phyloP scores from a whole-genome alignment of 2,329 filamentous ascomycete species.

The Sphaerulina populicola region DNA sequence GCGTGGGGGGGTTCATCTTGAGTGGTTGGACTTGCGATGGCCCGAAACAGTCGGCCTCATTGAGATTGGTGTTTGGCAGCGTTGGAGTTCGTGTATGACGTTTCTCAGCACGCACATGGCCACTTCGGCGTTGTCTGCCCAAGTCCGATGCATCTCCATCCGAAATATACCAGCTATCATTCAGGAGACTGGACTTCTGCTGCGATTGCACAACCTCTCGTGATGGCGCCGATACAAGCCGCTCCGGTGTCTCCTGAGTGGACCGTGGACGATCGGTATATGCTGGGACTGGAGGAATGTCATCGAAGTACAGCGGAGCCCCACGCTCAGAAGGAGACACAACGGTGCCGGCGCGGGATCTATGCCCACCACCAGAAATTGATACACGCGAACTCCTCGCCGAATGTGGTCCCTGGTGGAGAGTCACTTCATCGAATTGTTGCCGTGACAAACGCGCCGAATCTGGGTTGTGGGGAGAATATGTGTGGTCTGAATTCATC shows the following conservation, averaged over 20 bases:
- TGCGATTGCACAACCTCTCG: conserved; percentile 18
- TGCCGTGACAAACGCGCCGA: conserved; percentile 48
- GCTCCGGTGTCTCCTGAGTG: conserved; percentile 13
- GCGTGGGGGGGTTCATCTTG: conserved; percentile 43
- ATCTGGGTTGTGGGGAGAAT: conserved; percentile 44
- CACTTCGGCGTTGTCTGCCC: conserved; percentile 17
- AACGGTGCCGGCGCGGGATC: conserved; percentile 18
- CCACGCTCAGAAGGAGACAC: conserved; percentile 13
- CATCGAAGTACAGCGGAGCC: conserved; percentile 13
- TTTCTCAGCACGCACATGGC: conserved; percentile 7
- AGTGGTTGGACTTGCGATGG: conserved; percentile 30
- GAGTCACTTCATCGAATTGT: conserved; percentile 38
- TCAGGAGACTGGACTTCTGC: conserved; percentile 34
- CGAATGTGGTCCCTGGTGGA: conserved; percentile 30
- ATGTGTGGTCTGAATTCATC: conserved; percentile 52
- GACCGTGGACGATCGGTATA: conserved; percentile 5
- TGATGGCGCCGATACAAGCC: conserved; percentile 15
- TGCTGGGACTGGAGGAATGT: conserved; percentile 14
- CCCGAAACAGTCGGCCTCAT: conserved; percentile 24
- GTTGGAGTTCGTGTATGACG: conserved; percentile 12
- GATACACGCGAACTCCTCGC: conserved; percentile 34
- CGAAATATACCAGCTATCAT: conserved; percentile 43
- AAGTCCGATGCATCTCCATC: conserved; percentile 26
- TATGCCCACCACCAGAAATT: conserved; percentile 19
- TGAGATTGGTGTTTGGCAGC: conserved; percentile 16